A percentile compares a stretch with the other conserved stretches of the same genome.
These are phyloP conservation scores for Amaranthus hypochondriacus DNA, from an alignment of 148 eudicot species.

Conservation along the genomic window DNA sequence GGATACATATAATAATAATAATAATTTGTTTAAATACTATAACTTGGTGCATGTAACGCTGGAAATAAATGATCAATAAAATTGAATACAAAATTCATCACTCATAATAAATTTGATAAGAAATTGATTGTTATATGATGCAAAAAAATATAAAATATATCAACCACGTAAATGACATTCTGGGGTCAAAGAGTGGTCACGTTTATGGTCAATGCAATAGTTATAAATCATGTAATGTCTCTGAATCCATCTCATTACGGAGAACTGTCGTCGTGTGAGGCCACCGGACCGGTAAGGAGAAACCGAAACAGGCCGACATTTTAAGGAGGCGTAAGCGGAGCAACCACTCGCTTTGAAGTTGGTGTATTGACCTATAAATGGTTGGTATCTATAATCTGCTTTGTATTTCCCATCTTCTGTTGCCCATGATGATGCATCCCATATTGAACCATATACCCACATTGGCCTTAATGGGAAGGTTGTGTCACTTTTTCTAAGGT, in stretches of 20 bases:
- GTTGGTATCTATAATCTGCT: constrained; percentile 81
- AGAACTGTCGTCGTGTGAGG: constrained; percentile 46
- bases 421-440: constrained; percentile 99
- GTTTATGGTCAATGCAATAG: constrained; percentile 65
- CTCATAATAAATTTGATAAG: not conserved
- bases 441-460: constrained; percentile 95
- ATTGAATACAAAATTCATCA: constrained; percentile 4
- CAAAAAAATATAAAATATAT: not conserved
- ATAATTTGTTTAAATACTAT: not conserved
- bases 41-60: not conserved
- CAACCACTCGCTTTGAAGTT: constrained; percentile 79
- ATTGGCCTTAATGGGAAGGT: constrained; percentile 88
- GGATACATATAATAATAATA: no score
- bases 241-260: constrained; percentile 73
- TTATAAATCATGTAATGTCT: constrained; percentile 56
- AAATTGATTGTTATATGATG: not conserved
- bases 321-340: constrained; percentile 50
- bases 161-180: constrained; percentile 48
- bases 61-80: not conserved
- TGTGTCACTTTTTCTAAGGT: constrained; percentile 62
- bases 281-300: constrained; percentile 63
- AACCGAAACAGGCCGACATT: constrained; percentile 66
- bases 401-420: constrained; percentile 90
- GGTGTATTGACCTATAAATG: constrained; percentile 63
- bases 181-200: constrained; percentile 79